phyloP scores from a whole-genome alignment of 2,329 filamentous ascomycete genomes.

The Bimuria novae-zelandiae region DNA sequence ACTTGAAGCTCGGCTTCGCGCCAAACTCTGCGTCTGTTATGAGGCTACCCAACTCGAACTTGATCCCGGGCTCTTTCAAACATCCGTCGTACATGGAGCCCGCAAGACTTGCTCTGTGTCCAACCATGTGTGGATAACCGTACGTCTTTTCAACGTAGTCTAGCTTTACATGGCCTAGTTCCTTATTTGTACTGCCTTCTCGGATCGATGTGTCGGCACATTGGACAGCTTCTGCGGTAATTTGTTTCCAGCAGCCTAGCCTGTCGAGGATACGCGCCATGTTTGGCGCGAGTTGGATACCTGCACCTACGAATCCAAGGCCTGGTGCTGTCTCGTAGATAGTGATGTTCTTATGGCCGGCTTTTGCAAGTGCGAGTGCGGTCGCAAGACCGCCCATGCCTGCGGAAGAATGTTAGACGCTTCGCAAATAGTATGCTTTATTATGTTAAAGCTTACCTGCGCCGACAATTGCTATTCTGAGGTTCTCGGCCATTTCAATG shows the following conservation, averaged over 20 bases:
- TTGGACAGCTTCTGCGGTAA: slow-evolving; percentile 72
- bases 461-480: slow-evolving; percentile 41
- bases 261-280: slow-evolving; percentile 76
- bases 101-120: slow-evolving; percentile 74
- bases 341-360: slow-evolving; percentile 73
- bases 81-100: slow-evolving; percentile 73
- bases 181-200: slow-evolving; percentile 69
- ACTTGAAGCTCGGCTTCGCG: slow-evolving; percentile 63
- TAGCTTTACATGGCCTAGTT: slow-evolving; percentile 73
- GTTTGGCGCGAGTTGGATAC: slow-evolving; percentile 83
- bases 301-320: slow-evolving; percentile 81
- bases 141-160: slow-evolving; percentile 70
- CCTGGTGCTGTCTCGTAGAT: slow-evolving; percentile 75
- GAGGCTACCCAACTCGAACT: slow-evolving; percentile 68
- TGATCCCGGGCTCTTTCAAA: slow-evolving; percentile 63
- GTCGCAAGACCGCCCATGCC: slow-evolving; percentile 79
- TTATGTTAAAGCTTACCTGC: slow-evolving; percentile 27
- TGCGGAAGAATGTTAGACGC: slow-evolving; percentile 40
- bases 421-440: not conserved
- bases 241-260: slow-evolving; percentile 72
- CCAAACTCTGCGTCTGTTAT: slow-evolving; percentile 61
- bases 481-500: slow-evolving; percentile 31
- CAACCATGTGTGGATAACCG: slow-evolving; percentile 78
- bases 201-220: slow-evolving; percentile 74
- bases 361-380: slow-evolving; percentile 74